phyloP scores from a whole-genome alignment of 2,329 filamentous ascomycete species.

The Aspergillus luchuensis region DNA sequence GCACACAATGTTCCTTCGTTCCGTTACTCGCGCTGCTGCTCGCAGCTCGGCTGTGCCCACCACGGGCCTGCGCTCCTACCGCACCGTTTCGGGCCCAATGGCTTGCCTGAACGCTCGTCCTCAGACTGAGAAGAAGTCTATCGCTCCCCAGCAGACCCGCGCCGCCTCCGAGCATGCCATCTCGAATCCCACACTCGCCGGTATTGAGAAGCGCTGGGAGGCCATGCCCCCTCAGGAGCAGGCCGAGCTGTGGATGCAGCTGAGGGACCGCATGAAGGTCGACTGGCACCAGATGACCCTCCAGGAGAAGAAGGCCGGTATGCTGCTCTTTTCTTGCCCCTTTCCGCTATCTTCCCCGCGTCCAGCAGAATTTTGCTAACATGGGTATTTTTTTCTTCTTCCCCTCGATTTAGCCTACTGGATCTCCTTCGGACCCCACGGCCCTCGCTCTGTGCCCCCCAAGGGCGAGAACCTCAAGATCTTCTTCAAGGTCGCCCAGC shows the following conservation, averaged over 20 bases:
- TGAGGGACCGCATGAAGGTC: constrained; percentile 98
- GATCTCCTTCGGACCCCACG: constrained; percentile 97
- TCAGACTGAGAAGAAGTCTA: constrained; percentile 35
- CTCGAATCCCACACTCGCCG: constrained; percentile 94
- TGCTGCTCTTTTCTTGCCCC: constrained; percentile 47
- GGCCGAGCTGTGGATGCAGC: constrained; percentile 97
- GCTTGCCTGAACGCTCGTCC: constrained; percentile 41
- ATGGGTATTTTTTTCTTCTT: constrained; percentile 6
- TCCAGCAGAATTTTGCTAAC: constrained; percentile 29
- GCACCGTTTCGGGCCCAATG: constrained; percentile 35
- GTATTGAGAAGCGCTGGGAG: constrained; percentile 99
- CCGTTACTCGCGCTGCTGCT: constrained; percentile 48
- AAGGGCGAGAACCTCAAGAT: constrained; percentile 84
- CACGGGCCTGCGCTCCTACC: constrained; percentile 37
- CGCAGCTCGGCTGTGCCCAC: constrained; percentile 44
- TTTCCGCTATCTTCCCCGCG: neutral
- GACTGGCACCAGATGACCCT: constrained; percentile 94
- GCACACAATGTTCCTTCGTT: constrained; percentile 52
- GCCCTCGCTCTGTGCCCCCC: constrained; percentile 79
- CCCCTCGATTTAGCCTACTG: constrained; percentile 74
- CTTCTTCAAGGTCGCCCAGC: constrained; percentile 69
- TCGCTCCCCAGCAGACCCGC: constrained; percentile 54
- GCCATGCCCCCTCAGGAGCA: constrained; percentile 97
- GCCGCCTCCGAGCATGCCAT: constrained; percentile 80
- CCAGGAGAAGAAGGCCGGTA: constrained; percentile 99